These are phyloP conservation scores for Pythium dissotocum DNA, from an alignment of 352 stramenopile species.

Conservation along the genomic window DNA sequence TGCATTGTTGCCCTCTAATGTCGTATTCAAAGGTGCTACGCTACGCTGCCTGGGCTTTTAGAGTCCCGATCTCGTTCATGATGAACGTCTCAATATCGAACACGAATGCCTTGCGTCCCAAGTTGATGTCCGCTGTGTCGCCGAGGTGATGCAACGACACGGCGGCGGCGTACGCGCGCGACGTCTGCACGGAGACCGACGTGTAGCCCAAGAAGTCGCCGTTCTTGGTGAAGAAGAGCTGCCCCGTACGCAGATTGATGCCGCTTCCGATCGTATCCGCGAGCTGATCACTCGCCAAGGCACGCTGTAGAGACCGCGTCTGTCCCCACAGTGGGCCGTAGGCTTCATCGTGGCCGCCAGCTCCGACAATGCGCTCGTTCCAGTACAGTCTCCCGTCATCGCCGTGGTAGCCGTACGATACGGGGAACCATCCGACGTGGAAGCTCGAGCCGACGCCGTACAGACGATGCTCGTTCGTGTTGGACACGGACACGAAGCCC, in stretches of 20 bases:
- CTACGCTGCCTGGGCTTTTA: background rate
- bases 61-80: background rate
- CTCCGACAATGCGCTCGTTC: slow-evolving; percentile 22
- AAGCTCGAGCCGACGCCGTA: slow-evolving; percentile 38
- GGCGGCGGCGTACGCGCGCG: slow-evolving; percentile 25
- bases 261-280: slow-evolving; percentile 34
- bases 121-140: slow-evolving; percentile 39
- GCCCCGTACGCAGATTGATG: slow-evolving; percentile 12
- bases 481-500: slow-evolving; percentile 28
- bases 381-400: slow-evolving; percentile 38
- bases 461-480: slow-evolving; percentile 4
- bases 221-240: slow-evolving; percentile 44
- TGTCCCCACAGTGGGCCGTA: slow-evolving; percentile 30
- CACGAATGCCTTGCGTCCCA: slow-evolving; percentile 30
- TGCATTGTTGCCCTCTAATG: too few species aligned
- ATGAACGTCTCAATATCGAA: slow-evolving; percentile 37
- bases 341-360: slow-evolving; percentile 14
- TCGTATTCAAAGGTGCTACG: too few species aligned
- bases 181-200: slow-evolving; percentile 6
- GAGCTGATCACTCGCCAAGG: background rate
- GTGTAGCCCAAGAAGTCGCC: slow-evolving; percentile 31
- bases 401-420: slow-evolving; percentile 45
- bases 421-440: slow-evolving; percentile 40
- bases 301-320: background rate
- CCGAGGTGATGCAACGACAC: slow-evolving; percentile 41